These are phyloP conservation scores for Phytophthora macrochlamydospora DNA, from an alignment of 352 stramenopile genomes.

Conservation along the genomic window DNA sequence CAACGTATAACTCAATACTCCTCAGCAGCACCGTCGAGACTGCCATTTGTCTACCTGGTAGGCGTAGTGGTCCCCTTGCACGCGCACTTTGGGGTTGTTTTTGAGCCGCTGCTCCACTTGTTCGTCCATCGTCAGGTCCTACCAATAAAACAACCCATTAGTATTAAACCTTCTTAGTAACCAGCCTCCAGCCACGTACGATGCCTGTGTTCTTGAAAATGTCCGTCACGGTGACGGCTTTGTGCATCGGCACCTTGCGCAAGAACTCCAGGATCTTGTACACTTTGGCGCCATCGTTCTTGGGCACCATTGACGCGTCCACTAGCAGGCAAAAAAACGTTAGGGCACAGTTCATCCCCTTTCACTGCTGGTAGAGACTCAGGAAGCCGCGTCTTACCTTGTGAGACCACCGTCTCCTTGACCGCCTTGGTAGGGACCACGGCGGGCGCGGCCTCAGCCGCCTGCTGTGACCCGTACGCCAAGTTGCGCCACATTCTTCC, in stretches of 20 bases:
- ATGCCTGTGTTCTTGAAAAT: conserved; percentile 88
- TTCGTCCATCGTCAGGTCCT: conserved; percentile 83
- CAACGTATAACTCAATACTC: not conserved
- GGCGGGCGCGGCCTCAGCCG: conserved; percentile 65
- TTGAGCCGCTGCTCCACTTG: conserved; percentile 86
- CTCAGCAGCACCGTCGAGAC: not conserved
- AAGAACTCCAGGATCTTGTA: conserved; percentile 90
- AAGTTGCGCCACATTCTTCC: conserved; percentile 74
- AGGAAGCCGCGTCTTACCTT: conserved; percentile 41
- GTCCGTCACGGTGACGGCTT: conserved; percentile 64
- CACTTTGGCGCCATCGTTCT: conserved; percentile 86
- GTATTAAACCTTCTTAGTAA: not conserved
- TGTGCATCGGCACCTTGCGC: conserved; percentile 82
- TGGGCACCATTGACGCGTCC: conserved; percentile 77
- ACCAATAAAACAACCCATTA: not conserved
- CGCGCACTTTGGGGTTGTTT: conserved; percentile 87
- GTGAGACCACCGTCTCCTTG: conserved; percentile 63
- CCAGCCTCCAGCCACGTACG: conserved; percentile 40
- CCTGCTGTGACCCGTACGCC: conserved; percentile 81
- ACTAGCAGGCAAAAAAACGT: conserved; percentile 36
- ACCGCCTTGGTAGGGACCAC: conserved; percentile 57
- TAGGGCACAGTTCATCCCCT: not conserved
- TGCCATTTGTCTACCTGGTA: conserved; percentile 56
- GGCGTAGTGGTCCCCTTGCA: conserved; percentile 77
- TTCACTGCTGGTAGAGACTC: not conserved